Conservation (phyloP, 108 stramenopile species). For the Fistulifera solaris region DNA sequence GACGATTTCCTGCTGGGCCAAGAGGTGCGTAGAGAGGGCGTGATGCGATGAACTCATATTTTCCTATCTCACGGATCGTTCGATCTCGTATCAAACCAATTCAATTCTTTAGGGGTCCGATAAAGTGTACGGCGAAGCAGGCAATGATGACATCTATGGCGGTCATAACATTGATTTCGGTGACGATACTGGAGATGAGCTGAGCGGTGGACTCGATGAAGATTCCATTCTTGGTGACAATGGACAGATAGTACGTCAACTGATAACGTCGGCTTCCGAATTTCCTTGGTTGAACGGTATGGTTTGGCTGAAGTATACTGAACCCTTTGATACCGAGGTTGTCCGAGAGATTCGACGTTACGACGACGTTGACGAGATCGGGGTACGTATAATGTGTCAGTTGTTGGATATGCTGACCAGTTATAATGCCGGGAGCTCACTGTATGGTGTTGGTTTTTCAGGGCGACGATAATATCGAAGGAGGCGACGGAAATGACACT, state of each 20-base stretch:
- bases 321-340: slow-evolving; percentile 15
- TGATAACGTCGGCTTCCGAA: neutral
- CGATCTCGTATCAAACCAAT: too few relatives aligned
- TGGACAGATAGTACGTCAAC: slow-evolving; percentile 17
- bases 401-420: neutral
- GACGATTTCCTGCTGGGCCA: slow-evolving; percentile 22
- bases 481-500: slow-evolving; percentile 18
- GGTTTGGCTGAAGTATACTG: slow-evolving; percentile 11
- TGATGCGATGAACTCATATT: neutral
- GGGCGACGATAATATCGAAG: slow-evolving; percentile 10
- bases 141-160: slow-evolving; percentile 20
- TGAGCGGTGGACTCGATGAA: slow-evolving; percentile 11
- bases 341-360: slow-evolving; percentile 21
- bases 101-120: slow-evolving; percentile 5
- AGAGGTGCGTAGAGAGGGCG: slow-evolving; percentile 1
- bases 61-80: neutral
- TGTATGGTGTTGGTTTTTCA: too few relatives aligned
- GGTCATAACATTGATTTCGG: slow-evolving; percentile 18
- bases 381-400: slow-evolving; percentile 5
- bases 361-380: slow-evolving; percentile 20
- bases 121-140: slow-evolving; percentile 11
- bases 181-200: slow-evolving; percentile 13
- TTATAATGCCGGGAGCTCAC: slow-evolving; percentile 1
- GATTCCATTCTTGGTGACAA: slow-evolving; percentile 27
- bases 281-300: slow-evolving; percentile 16